Conservation (phyloP, 1,284 basidiomycete genomes). For the Xanthoconium separans region DNA sequence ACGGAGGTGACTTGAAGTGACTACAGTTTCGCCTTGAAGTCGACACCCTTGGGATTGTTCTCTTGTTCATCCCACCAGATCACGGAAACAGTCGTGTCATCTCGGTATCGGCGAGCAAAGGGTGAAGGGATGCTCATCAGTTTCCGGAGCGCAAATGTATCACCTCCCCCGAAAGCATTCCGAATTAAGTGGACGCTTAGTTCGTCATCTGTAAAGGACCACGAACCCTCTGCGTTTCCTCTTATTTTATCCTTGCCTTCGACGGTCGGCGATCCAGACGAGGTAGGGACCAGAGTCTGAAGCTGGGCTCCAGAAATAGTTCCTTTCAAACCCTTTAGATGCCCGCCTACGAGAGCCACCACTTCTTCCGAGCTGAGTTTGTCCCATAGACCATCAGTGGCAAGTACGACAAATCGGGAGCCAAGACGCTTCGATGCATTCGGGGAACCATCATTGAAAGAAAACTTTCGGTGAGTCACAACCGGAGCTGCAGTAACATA, state of each 20-base stretch:
- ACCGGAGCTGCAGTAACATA: conserved; percentile 93
- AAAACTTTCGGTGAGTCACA: conserved; percentile 76
- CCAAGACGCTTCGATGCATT: conserved; percentile 27
- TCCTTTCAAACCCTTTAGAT: conserved; percentile 74
- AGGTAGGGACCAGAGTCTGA: conserved; percentile 51
- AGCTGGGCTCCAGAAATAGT: conserved; percentile 58
- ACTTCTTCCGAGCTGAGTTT: conserved; percentile 93
- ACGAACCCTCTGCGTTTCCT: conserved; percentile 46
- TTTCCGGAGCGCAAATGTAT: conserved; percentile 64
- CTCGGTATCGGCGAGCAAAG: conserved; percentile 74
- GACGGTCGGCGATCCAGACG: conserved; percentile 51
- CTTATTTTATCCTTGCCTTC: conserved; percentile 61
- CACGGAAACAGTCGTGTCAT: conserved; percentile 91
- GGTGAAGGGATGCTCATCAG: conserved; percentile 87
- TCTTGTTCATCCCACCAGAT: conserved; percentile 76
- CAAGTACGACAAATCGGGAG: conserved; percentile 79
- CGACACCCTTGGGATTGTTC: conserved; percentile 26
- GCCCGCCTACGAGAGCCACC: conserved; percentile 84
- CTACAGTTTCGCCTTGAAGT: conserved; percentile 42
- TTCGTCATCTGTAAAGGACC: conserved; percentile 88
- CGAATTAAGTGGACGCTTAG: conserved; percentile 89
- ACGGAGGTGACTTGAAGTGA: neutral
- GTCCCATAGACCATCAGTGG: conserved; percentile 97
- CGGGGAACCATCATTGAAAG: conserved; percentile 35
- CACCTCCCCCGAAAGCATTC: conserved; percentile 90